phyloP scores from a whole-genome alignment of 1,284 basidiomycete species.

The Ceratobasidium sp. region DNA sequence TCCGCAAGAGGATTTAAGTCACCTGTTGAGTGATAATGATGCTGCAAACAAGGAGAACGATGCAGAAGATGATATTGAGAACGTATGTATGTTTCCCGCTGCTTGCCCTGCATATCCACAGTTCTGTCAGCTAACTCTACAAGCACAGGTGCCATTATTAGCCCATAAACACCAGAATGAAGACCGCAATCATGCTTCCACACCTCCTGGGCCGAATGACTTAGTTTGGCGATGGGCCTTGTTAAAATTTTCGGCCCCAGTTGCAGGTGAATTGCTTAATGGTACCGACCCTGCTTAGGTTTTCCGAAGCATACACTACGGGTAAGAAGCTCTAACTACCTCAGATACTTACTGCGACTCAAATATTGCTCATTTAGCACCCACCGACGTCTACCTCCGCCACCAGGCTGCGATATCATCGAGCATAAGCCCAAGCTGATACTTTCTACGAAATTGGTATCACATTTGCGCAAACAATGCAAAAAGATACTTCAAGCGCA shows the following conservation, averaged over 20 bases:
- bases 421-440: neutral
- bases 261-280: neutral
- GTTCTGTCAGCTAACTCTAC: no score
- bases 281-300: neutral
- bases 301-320: neutral
- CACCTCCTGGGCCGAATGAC: neutral
- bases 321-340: neutral
- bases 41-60: neutral
- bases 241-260: neutral
- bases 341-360: neutral
- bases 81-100: no score
- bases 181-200: neutral
- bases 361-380: neutral
- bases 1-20: neutral
- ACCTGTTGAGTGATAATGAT: neutral
- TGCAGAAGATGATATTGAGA: neutral
- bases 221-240: neutral
- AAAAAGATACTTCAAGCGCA: neutral
- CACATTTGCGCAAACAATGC: conserved; percentile 4
- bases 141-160: no score
- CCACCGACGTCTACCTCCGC: neutral
- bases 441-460: neutral
- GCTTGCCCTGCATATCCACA: no score
- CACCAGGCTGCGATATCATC: neutral
- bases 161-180: neutral